phyloP scores from a whole-genome alignment of 805 yeast species.

The Yamadazyma phyllophila region DNA sequence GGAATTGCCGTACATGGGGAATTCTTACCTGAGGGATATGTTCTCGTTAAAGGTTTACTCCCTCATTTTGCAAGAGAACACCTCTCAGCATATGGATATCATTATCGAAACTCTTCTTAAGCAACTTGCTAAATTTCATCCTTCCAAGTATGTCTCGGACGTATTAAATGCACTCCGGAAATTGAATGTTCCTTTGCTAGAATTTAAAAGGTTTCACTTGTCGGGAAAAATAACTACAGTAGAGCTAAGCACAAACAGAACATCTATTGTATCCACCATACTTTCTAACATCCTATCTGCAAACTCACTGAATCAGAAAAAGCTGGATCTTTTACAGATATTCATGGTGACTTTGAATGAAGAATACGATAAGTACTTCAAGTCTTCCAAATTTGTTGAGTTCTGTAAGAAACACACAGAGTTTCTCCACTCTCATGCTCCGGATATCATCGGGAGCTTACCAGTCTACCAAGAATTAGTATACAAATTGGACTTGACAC shows the following conservation, averaged over 20 bases:
- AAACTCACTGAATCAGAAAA: neutral
- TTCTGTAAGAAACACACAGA: slow-evolving; percentile 28
- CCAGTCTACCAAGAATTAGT: slow-evolving; percentile 9
- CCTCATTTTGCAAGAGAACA: slow-evolving; percentile 21
- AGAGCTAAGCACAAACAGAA: slow-evolving; percentile 10
- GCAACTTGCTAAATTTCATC: slow-evolving; percentile 23
- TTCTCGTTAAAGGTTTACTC: slow-evolving; percentile 28
- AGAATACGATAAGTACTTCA: slow-evolving; percentile 26
- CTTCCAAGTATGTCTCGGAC: slow-evolving; percentile 25
- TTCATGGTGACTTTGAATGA: slow-evolving; percentile 16
- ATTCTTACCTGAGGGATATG: slow-evolving; percentile 32
- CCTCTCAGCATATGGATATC: slow-evolving; percentile 22
- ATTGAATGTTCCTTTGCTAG: neutral
- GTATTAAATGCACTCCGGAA: slow-evolving; percentile 13
- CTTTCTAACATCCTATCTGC: slow-evolving; percentile 1
- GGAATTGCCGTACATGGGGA: slow-evolving; percentile 40
- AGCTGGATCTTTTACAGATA: neutral
- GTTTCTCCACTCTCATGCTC: slow-evolving; percentile 9
- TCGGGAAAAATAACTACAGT: slow-evolving; percentile 4
- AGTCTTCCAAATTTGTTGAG: slow-evolving; percentile 26
- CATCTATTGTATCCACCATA: slow-evolving; percentile 4
- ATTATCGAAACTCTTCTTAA: slow-evolving; percentile 22
- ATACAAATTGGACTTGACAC: slow-evolving; percentile 12
- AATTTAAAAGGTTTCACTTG: neutral
- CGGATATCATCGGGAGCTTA: neutral